phyloP scores from a whole-genome alignment of 331 rosid species.

The Spiraea crenata region DNA sequence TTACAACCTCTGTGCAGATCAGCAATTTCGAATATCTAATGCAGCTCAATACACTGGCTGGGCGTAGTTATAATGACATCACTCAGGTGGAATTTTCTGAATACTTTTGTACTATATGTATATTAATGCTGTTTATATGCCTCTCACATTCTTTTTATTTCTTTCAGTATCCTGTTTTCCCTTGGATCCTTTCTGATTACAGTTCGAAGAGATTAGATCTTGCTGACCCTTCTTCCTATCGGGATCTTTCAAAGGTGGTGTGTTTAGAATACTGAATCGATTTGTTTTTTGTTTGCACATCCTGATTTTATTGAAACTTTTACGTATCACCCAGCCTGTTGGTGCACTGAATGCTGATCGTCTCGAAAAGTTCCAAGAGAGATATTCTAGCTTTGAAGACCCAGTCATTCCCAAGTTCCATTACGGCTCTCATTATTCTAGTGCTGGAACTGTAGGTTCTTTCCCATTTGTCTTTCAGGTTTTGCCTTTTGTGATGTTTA shows the following conservation, averaged over 20 bases:
- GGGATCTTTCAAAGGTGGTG: slow-evolving; percentile 92
- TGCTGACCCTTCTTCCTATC: slow-evolving; percentile 75
- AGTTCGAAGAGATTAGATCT: slow-evolving; percentile 83
- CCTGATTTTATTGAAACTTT: slow-evolving; percentile 20
- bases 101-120: slow-evolving; percentile 22
- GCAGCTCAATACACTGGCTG: slow-evolving; percentile 99
- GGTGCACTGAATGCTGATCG: slow-evolving; percentile 89
- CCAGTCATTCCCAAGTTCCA: slow-evolving; percentile 94
- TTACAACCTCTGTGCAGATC: slow-evolving; percentile 61
- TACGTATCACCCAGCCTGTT: slow-evolving; percentile 61
- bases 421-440: slow-evolving; percentile 97
- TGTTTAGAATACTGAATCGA: slow-evolving; percentile 25
- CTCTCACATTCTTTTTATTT: slow-evolving; percentile 26
- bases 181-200: slow-evolving; percentile 98
- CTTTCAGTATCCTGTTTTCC: slow-evolving; percentile 96
- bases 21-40: slow-evolving; percentile 98
- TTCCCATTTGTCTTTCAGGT: slow-evolving; percentile 9
- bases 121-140: slow-evolving; percentile 21
- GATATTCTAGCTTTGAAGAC: slow-evolving; percentile 90
- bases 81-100: slow-evolving; percentile 70
- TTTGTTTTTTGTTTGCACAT: slow-evolving; percentile 20
- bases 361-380: slow-evolving; percentile 79
- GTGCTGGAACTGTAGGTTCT: slow-evolving; percentile 94
- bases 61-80: slow-evolving; percentile 97
- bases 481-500: background rate